These are phyloP conservation scores for Dalbergia oliveri DNA, from an alignment of 306 rosid genomes.

Conservation along the genomic window DNA sequence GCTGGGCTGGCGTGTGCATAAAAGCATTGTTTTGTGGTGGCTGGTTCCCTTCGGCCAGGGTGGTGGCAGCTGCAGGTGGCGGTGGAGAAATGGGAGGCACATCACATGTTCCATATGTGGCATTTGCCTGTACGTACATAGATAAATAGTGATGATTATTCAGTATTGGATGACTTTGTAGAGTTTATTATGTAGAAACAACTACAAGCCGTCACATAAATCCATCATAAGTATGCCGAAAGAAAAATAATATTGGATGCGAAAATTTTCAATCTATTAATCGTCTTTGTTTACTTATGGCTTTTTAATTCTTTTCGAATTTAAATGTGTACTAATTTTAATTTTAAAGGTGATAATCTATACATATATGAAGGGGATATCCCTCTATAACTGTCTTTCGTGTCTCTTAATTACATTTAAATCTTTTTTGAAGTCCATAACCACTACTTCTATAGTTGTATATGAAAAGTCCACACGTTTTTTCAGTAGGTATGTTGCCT, in stretches of 20 bases:
- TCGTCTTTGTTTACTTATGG: not conserved
- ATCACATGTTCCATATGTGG: constrained; percentile 66
- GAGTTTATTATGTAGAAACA: not conserved
- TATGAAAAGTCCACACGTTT: too few relatives aligned
- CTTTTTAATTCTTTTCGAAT: not conserved
- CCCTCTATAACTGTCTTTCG: too few relatives aligned
- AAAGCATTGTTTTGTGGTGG: constrained; percentile 7
- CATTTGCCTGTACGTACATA: constrained; percentile 56
- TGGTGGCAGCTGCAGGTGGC: constrained; percentile 62
- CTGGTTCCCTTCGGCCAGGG: not conserved
- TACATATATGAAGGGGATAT: too few relatives aligned
- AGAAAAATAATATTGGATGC: not conserved
- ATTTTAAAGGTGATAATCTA: too few relatives aligned
- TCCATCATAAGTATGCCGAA: not conserved
- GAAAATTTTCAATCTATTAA: not conserved
- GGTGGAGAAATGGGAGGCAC: constrained; percentile 76
- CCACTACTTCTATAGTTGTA: too few relatives aligned
- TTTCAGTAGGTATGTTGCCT: too few relatives aligned
- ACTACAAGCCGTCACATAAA: not conserved
- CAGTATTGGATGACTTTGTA: not conserved
- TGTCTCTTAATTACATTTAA: too few relatives aligned
- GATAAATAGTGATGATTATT: constrained; percentile 16
- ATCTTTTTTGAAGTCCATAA: too few relatives aligned
- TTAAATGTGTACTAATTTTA: not conserved
- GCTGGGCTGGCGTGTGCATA: constrained; percentile 37